Percentiles rank a stretch among this genome's conserved stretches.
These are phyloP conservation scores for Priceomyces carsonii DNA, from an alignment of 805 yeast species.

Conservation along the genomic window DNA sequence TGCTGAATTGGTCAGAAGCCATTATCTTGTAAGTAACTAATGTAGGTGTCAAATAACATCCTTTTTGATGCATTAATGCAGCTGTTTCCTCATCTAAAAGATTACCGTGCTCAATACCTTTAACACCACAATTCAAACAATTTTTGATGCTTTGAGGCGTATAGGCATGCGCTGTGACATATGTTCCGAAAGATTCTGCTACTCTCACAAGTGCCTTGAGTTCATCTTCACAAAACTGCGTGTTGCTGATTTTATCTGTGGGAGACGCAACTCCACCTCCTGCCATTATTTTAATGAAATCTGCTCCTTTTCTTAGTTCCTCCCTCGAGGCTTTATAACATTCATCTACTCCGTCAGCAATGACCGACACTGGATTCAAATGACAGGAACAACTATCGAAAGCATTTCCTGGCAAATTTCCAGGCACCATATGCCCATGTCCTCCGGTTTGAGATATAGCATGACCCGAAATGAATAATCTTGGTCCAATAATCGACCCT, in stretches of 20 bases:
- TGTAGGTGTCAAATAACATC: conserved; percentile 24
- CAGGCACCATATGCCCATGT: conserved; percentile 23
- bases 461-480: conserved; percentile 20
- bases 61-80: conserved; percentile 20
- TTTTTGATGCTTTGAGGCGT: conserved; percentile 21
- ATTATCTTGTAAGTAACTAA: conserved; percentile 25
- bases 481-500: conserved; percentile 24
- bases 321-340: conserved; percentile 24
- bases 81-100: conserved; percentile 24
- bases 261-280: conserved; percentile 31
- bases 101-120: conserved; percentile 30
- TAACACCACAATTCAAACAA: conserved; percentile 23
- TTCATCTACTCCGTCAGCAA: conserved; percentile 25
- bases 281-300: conserved; percentile 27
- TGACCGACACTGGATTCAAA: conserved; percentile 15
- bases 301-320: conserved; percentile 23
- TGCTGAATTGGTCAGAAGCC: conserved; percentile 23
- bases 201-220: conserved; percentile 23
- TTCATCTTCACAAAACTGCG: conserved; percentile 24
- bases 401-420: conserved; percentile 19
- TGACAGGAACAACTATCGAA: conserved; percentile 24
- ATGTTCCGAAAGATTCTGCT: conserved; percentile 23
- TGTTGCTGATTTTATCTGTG: conserved; percentile 20
- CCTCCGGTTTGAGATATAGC: conserved; percentile 30
- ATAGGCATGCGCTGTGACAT: conserved; percentile 28